Evolutionary conservation across 192 early-diverging fungal species (phyloP).

Genomic region (Coemansia sp.): DNA sequence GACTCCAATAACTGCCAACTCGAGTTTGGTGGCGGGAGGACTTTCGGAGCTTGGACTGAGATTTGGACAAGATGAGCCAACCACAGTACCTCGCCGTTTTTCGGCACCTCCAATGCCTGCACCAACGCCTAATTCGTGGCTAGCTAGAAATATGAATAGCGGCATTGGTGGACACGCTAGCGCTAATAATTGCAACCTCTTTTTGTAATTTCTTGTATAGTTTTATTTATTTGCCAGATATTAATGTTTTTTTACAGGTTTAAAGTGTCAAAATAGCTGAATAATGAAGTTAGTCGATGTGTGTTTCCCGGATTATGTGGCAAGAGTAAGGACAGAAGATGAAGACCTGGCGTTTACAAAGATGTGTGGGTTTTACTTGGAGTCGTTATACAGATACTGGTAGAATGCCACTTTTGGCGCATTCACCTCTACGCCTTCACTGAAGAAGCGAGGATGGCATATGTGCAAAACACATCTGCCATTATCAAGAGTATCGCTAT

Average conservation of each 20-base stretch:
- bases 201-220: neutral
- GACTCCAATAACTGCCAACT: neutral
- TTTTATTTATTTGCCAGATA: neutral
- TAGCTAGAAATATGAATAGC: neutral
- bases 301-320: neutral
- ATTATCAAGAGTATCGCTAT: conserved; percentile 31
- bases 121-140: neutral
- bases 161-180: neutral
- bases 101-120: conserved; percentile 4
- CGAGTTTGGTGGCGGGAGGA: neutral
- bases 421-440: conserved; percentile 7
- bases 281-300: neutral
- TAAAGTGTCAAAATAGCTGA: neutral
- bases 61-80: neutral
- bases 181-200: neutral
- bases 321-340: neutral
- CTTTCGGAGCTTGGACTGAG: neutral
- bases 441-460: conserved; percentile 46
- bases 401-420: conserved; percentile 25
- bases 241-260: neutral
- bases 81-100: neutral
- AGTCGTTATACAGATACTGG: conserved; percentile 25
- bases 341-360: neutral
- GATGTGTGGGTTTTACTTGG: neutral
- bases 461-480: conserved; percentile 36